phyloP scores from a whole-genome alignment of 2,329 filamentous ascomycete genomes.

The Metarhizium album region DNA sequence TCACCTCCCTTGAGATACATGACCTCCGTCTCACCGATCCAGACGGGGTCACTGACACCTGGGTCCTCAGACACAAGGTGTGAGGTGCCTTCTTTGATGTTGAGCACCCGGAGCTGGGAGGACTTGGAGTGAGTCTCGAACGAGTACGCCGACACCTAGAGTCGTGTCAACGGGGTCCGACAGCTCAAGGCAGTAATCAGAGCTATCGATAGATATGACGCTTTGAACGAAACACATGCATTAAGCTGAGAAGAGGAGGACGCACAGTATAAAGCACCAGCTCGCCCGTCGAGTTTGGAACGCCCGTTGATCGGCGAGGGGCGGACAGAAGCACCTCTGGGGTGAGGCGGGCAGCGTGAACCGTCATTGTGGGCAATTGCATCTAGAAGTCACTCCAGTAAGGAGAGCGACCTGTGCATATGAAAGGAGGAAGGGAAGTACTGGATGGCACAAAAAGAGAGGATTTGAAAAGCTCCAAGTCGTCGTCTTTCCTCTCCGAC shows the following conservation, averaged over 20 bases:
- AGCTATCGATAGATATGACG: no score
- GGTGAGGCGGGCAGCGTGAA: slow-evolving; percentile 60
- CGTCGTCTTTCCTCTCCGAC: no score
- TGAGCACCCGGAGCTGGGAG: slow-evolving; percentile 58
- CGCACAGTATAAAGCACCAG: slow-evolving; percentile 53
- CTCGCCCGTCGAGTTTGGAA: slow-evolving; percentile 58
- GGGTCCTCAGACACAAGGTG: slow-evolving; percentile 54
- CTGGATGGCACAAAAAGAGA: no score
- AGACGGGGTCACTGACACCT: slow-evolving; percentile 59
- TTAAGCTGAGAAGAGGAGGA: neutral
- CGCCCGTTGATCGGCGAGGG: slow-evolving; percentile 57
- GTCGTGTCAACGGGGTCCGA: slow-evolving; percentile 1
- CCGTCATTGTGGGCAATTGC: slow-evolving; percentile 44
- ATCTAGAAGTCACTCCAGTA: neutral
- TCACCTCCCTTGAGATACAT: slow-evolving; percentile 41
- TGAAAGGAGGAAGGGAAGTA: no score
- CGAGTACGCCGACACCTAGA: slow-evolving; percentile 60
- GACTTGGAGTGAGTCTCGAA: slow-evolving; percentile 64
- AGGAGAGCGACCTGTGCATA: no score
- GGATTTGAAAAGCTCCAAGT: no score
- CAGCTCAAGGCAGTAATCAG: neutral
- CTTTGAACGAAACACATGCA: neutral
- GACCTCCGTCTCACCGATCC: slow-evolving; percentile 59
- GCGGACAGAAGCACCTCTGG: slow-evolving; percentile 68
- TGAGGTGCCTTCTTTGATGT: slow-evolving; percentile 56